A percentile compares a stretch with the other conserved stretches of the same genome.
Conservation (phyloP, 768 basidiomycete species). For the Russula earlei region DNA sequence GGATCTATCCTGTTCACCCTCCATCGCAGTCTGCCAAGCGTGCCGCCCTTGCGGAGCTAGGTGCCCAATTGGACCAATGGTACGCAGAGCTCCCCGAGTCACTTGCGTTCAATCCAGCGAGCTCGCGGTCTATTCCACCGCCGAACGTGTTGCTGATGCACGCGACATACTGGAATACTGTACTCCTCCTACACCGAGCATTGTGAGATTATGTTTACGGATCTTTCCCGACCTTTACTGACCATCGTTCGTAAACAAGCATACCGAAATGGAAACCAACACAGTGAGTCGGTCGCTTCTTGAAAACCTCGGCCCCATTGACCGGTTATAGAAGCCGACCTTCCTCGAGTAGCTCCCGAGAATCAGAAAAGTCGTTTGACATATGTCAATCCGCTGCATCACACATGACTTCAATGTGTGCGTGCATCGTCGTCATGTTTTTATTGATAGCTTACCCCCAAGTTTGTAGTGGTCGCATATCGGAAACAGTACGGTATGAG, state of each 20-base stretch:
- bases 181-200: constrained; percentile 65
- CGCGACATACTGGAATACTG: constrained; percentile 66
- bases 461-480: constrained; percentile 44
- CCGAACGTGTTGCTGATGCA: constrained; percentile 63
- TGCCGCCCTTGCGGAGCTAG: constrained; percentile 43
- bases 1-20: constrained; percentile 60
- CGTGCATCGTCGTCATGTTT: neutral
- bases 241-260: constrained; percentile 28
- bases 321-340: constrained; percentile 2
- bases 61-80: constrained; percentile 65
- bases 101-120: constrained; percentile 50
- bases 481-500: constrained; percentile 53
- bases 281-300: constrained; percentile 35
- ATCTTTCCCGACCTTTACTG: neutral
- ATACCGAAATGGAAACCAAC: constrained; percentile 55
- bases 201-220: constrained; percentile 45
- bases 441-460: neutral
- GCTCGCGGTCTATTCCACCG: constrained; percentile 43
- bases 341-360: constrained; percentile 10
- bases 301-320: neutral
- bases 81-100: constrained; percentile 56
- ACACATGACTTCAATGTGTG: constrained; percentile 59
- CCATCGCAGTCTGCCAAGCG: constrained; percentile 39
- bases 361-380: constrained; percentile 55
- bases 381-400: constrained; percentile 65